Evolutionary conservation across 768 basidiomycete species (phyloP).

Genomic region (Kwoniella pini): DNA sequence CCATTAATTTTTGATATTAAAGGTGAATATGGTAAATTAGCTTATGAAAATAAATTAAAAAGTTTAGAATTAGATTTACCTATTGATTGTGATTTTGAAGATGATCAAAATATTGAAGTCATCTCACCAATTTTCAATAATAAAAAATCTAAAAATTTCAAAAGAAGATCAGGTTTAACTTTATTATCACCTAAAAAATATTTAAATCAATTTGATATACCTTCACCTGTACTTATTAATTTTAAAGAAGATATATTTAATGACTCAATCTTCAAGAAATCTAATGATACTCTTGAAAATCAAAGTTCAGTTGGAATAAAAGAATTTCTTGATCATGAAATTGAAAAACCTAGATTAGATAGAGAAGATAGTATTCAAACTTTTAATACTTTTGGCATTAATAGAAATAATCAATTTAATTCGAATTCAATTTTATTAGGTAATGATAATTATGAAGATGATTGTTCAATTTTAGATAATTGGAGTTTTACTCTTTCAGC

Average conservation of each 20-base stretch:
- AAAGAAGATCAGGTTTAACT: neutral
- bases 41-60: neutral
- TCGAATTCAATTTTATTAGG: no score
- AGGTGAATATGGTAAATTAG: constrained; percentile 25
- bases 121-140: neutral
- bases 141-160: neutral
- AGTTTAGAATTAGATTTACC: constrained; percentile 7
- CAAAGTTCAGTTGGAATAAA: no score
- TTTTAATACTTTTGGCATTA: constrained; percentile 12
- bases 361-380: constrained; percentile 16
- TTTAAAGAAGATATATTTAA: constrained; percentile 32
- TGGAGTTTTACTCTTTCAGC: constrained; percentile 31
- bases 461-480: no score
- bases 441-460: no score
- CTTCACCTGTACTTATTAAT: constrained; percentile 25
- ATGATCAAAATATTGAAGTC: neutral
- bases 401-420: no score
- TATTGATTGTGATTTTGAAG: neutral
- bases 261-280: no score
- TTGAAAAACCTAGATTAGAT: constrained; percentile 1
- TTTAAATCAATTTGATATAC: constrained; percentile 10
- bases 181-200: constrained; percentile 13
- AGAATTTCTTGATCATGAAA: no score
- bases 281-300: no score
- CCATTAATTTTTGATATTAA: constrained; percentile 23